These are phyloP conservation scores for Caloboletus firmus DNA, from an alignment of 1,284 basidiomycete species.

Conservation along the genomic window DNA sequence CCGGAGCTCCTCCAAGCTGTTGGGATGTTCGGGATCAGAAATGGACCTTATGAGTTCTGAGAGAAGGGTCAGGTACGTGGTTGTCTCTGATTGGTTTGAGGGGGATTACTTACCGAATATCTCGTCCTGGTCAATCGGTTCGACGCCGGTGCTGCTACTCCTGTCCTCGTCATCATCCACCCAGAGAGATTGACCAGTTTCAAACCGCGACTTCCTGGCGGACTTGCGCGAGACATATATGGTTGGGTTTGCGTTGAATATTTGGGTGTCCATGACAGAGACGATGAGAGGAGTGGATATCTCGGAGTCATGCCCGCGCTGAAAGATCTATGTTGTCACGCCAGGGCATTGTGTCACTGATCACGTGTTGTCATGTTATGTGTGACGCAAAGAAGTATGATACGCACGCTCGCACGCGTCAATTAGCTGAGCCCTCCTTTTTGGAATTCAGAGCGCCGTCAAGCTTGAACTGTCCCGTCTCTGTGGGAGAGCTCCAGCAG, in stretches of 20 bases:
- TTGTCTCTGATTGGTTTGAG: neutral
- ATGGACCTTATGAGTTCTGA: constrained; percentile 90
- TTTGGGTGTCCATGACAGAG: constrained; percentile 44
- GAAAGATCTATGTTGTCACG: constrained; percentile 14
- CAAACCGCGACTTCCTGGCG: constrained; percentile 37
- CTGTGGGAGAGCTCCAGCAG: neutral
- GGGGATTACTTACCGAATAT: constrained; percentile 59
- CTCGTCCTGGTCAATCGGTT: constrained; percentile 70
- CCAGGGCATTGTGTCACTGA: constrained; percentile 18
- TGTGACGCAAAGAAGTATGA: constrained; percentile 6
- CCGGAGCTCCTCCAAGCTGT: constrained; percentile 92
- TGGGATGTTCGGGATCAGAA: constrained; percentile 97
- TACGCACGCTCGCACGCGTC: constrained; percentile 20
- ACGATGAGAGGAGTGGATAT: neutral
- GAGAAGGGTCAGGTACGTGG: neutral
- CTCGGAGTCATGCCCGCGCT: neutral
- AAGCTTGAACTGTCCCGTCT: neutral
- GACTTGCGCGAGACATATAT: constrained; percentile 50
- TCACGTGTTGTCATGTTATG: constrained; percentile 20
- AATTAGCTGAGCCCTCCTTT: constrained; percentile 15
- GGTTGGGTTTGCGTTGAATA: constrained; percentile 67
- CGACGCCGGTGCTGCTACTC: constrained; percentile 36
- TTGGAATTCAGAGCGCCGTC: neutral
- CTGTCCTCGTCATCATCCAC: constrained; percentile 41
- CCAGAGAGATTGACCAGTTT: constrained; percentile 49